phyloP scores from a whole-genome alignment of 2,329 filamentous ascomycete genomes.

The Sarocladiaceae sp. region DNA sequence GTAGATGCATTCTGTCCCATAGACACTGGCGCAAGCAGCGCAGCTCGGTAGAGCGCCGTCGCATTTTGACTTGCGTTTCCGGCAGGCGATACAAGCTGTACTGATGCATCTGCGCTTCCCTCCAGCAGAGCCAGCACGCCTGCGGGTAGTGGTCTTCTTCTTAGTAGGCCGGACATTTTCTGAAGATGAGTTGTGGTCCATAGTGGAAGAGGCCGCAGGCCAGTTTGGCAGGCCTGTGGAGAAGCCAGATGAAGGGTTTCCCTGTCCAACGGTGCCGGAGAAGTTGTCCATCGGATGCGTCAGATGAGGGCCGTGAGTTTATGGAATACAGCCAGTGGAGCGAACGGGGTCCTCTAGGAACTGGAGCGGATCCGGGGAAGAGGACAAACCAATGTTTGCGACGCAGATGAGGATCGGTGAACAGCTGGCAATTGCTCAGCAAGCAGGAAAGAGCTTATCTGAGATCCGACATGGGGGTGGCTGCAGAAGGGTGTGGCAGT shows the following conservation, averaged over 20 bases:
- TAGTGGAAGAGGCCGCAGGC: neutral
- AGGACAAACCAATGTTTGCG: neutral
- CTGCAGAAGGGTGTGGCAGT: neutral
- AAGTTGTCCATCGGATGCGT: conserved; percentile 6
- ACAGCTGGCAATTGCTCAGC: conserved; percentile 1
- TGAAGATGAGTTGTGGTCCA: neutral
- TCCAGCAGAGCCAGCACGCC: neutral
- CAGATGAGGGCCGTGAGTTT: neutral
- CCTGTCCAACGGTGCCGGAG: neutral
- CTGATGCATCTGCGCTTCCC: conserved; percentile 62
- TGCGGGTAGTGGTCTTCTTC: conserved; percentile 7
- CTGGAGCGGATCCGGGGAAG: conserved; percentile 2
- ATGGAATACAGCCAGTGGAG: too few relatives aligned
- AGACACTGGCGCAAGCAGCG: conserved; percentile 93
- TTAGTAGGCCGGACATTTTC: neutral
- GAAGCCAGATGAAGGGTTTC: neutral
- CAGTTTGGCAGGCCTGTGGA: neutral
- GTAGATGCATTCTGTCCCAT: conserved; percentile 86
- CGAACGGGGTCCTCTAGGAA: neutral
- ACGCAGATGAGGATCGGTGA: neutral
- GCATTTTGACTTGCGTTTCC: conserved; percentile 80
- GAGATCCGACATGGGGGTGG: conserved; percentile 2
- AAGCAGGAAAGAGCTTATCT: neutral
- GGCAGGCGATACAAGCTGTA: conserved; percentile 79
- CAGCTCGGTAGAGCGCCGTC: conserved; percentile 89